Evolutionary conservation across 2,329 filamentous ascomycete species (phyloP), one percentile per base, ranked within the genome.

Genomic region (Aspergillus quadrilineatus): DNA sequence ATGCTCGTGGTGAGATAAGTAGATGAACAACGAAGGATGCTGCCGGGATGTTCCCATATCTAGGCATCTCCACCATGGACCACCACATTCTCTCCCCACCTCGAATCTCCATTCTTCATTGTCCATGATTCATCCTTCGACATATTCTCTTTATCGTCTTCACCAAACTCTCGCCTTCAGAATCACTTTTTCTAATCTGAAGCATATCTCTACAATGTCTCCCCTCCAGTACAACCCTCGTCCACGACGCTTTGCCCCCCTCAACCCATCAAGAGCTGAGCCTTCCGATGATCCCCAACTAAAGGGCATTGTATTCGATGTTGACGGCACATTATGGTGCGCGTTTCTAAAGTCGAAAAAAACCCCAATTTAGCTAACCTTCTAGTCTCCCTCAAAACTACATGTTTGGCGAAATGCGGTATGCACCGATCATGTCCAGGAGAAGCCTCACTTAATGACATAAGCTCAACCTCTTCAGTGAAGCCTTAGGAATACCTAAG

Each of bases 361-460:
- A n/a, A 45, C 26, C 8, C 2, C 22, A 36, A 52, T 37, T 7
- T 7, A 9, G 14, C 36, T 44, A 48, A 48, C 29, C 47, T 14
- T 45, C 14, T 14, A 96, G 92, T 71, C 79, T 92, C 56, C 93
- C 93, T 0, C 93, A 97, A 75, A 94, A 89, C 65, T 90, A 96
- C 82, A 99, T 97, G 93, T 97, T 97, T 75, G 73, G 76, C 17
- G 83, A 95, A 69, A 97, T 99, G 93, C 88, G 85, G 73, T 82
- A 75, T 56, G 68, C 15, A 14, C 41, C 39, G 26, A 28, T 28
- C 14, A 9, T 29, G 26, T 6, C 44, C 6, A 10, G 28, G 12
- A 15, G 12, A 14, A 34, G 15, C n/a, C 26, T n/a, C 26, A 5
- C 1, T 9, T 15, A 14, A 29, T 22, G 17, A 30, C 15, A 17